Evolutionary conservation across 202 grass and related monocot genomes (phyloP).

Genomic region (Brachypodium distachyon): DNA sequence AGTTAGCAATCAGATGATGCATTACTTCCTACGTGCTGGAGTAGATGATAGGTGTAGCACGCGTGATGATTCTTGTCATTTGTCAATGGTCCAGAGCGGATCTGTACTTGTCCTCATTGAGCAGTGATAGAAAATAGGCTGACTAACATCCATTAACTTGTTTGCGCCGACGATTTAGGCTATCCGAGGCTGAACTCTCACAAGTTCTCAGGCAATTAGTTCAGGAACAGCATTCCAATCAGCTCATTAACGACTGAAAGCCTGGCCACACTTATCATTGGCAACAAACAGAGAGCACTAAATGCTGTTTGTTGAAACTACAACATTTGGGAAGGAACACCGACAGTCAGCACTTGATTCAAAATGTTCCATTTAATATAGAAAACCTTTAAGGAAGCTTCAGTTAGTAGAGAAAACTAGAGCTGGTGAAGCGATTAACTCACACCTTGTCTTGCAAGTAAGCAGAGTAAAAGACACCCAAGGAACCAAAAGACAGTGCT

Average conservation of each 20-base stretch:
- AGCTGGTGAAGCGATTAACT: neutral
- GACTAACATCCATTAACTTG: neutral
- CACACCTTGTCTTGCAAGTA: conserved; percentile 69
- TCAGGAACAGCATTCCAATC: neutral
- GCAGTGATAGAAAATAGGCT: neutral
- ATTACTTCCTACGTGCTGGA: neutral
- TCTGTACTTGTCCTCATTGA: neutral
- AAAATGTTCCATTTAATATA: conserved; percentile 2
- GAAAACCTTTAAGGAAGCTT: conserved; percentile 24
- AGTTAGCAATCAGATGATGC: neutral
- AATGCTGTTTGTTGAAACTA: conserved; percentile 5
- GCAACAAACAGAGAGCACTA: neutral
- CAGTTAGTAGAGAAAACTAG: neutral
- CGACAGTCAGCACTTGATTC: neutral
- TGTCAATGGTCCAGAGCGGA: neutral
- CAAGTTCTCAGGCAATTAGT: neutral
- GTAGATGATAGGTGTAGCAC: neutral
- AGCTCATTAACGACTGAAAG: neutral
- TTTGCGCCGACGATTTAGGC: neutral
- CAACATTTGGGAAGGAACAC: neutral
- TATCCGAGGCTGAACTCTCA: neutral
- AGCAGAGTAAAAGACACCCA: conserved; percentile 58
- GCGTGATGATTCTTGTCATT: neutral
- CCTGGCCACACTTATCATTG: conserved; percentile 3
- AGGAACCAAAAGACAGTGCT: conserved; percentile 43